Evolutionary conservation across 192 early-diverging fungal species (phyloP).

Genomic region (Chytriomyces hyalinus): DNA sequence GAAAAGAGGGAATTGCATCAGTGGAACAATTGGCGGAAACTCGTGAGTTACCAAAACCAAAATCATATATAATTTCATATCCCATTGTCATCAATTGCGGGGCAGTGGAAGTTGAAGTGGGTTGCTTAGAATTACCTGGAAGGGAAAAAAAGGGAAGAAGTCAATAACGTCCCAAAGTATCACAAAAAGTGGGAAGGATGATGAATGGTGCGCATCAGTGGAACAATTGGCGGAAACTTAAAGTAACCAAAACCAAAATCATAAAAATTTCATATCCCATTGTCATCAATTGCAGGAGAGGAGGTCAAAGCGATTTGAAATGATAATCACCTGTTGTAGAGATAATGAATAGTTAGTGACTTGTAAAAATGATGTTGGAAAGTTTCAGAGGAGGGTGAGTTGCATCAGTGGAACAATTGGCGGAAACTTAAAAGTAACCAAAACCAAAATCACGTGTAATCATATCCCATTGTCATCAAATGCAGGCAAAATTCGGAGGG

Average conservation of each 20-base stretch:
- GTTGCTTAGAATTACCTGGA: too few species aligned
- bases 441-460: conserved; percentile 6
- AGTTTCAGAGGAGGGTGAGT: background rate
- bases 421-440: conserved; percentile 9
- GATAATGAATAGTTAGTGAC: too few species aligned
- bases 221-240: conserved; percentile 25
- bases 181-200: background rate
- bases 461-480: background rate
- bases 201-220: background rate
- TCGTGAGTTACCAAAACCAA: conserved; percentile 4
- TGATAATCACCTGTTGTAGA: too few species aligned
- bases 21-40: conserved; percentile 28
- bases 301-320: too few species aligned
- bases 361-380: too few species aligned
- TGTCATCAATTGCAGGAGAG: background rate
- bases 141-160: too few species aligned
- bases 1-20: background rate
- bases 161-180: too few species aligned
- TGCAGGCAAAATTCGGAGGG: background rate
- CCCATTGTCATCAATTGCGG: background rate
- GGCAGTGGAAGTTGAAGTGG: too few species aligned
- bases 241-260: conserved; percentile 14
- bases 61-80: background rate
- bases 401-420: conserved; percentile 28
- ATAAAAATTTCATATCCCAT: background rate